Percentiles rank a stretch among this genome's conserved stretches.
These are phyloP conservation scores for Vanderwaltozyma tropicalis DNA, from an alignment of 805 yeast genomes.

Conservation along the genomic window DNA sequence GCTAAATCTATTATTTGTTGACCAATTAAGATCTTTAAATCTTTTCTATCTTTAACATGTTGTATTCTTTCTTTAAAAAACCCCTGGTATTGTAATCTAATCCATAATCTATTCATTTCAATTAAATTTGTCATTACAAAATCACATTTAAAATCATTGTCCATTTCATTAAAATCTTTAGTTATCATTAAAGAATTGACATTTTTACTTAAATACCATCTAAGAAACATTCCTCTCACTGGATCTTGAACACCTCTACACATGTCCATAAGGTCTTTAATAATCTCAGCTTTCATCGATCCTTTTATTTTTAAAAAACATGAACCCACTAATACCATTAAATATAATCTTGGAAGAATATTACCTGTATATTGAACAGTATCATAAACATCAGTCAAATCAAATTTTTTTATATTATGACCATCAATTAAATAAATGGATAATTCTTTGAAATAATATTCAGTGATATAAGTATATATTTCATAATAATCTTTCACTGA, in stretches of 20 bases:
- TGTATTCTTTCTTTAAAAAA: conserved; percentile 70
- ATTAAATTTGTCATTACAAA: conserved; percentile 78
- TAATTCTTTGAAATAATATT: conserved; percentile 55
- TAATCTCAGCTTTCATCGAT: conserved; percentile 73
- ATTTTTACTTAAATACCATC: conserved; percentile 83
- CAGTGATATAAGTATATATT: conserved; percentile 72
- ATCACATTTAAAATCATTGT: conserved; percentile 34
- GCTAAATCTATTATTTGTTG: conserved; percentile 79
- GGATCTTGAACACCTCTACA: conserved; percentile 96
- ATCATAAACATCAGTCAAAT: conserved; percentile 81
- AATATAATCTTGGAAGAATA: conserved; percentile 79
- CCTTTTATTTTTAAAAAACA: conserved; percentile 70
- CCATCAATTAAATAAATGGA: conserved; percentile 54
- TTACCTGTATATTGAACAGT: conserved; percentile 93
- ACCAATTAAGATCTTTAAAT: conserved; percentile 82
- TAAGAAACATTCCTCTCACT: conserved; percentile 75
- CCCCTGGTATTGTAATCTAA: conserved; percentile 88
- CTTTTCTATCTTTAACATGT: conserved; percentile 69
- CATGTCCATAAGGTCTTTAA: conserved; percentile 97
- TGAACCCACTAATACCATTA: conserved; percentile 93
- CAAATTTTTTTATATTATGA: conserved; percentile 51
- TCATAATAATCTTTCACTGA: conserved; percentile 92
- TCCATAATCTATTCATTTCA: conserved; percentile 79
- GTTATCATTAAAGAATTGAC: conserved; percentile 33
- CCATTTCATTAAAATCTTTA: conserved; percentile 4